Evolutionary conservation across 1,139 yeast species (phyloP).

Genomic region (Kodamaea sp.): DNA sequence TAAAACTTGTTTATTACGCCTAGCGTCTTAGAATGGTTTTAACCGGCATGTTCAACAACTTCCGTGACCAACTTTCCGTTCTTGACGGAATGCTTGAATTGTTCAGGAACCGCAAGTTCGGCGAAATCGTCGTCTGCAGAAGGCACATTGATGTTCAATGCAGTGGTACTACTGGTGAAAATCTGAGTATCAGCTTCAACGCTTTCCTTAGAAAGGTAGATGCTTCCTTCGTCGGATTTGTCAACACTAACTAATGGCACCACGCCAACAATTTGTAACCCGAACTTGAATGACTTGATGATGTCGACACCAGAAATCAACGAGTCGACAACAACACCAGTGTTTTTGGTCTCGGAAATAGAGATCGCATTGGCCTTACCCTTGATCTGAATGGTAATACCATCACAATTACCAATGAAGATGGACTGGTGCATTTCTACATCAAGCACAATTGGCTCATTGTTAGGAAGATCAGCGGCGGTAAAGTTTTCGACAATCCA

Average conservation of each 20-base stretch:
- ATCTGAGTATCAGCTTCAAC: constrained; percentile 63
- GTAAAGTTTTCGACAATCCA: constrained; percentile 88
- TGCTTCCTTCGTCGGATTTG: constrained; percentile 82
- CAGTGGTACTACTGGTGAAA: constrained; percentile 80
- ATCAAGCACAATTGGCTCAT: constrained; percentile 62
- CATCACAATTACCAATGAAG: constrained; percentile 78
- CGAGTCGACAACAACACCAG: constrained; percentile 79
- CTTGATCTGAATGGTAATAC: constrained; percentile 74
- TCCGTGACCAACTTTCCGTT: constrained; percentile 43
- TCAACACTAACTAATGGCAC: constrained; percentile 86
- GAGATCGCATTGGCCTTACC: constrained; percentile 94
- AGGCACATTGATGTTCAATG: constrained; percentile 83
- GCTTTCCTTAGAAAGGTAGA: constrained; percentile 74
- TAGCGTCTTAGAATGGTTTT: too few species aligned
- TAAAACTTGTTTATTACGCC: too few species aligned
- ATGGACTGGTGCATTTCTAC: constrained; percentile 87
- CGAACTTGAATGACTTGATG: constrained; percentile 79
- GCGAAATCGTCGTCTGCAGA: constrained; percentile 59
- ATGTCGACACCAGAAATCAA: constrained; percentile 87
- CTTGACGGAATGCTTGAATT: constrained; percentile 62
- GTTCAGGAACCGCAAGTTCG: constrained; percentile 87
- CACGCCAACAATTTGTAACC: constrained; percentile 76
- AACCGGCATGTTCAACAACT: constrained; percentile 52
- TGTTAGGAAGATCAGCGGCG: constrained; percentile 39
- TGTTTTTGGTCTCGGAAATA: constrained; percentile 66